These are phyloP conservation scores for Thuja plicata DNA, from an alignment of 83 land plant species.

Conservation along the genomic window DNA sequence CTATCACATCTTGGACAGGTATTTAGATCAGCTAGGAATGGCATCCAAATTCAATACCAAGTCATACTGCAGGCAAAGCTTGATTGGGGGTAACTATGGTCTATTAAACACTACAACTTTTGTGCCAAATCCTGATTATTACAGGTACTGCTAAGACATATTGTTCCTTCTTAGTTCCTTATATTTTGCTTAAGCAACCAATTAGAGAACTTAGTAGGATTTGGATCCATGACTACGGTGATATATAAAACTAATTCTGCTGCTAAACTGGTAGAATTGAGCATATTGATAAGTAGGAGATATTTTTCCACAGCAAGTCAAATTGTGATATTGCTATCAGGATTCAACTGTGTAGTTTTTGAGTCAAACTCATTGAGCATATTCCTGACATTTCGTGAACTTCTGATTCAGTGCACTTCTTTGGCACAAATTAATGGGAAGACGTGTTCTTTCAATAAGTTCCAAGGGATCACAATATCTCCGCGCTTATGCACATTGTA, in stretches of 20 bases:
- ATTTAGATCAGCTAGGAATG: constrained; percentile 91
- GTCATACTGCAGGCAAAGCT: constrained; percentile 78
- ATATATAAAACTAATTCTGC: not conserved
- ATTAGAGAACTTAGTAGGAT: not conserved
- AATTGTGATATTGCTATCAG: too few species aligned
- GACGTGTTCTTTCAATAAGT: constrained; percentile 46
- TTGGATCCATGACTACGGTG: not conserved
- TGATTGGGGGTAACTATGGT: constrained; percentile 87
- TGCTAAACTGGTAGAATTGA: not conserved
- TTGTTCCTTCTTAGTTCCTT: not conserved
- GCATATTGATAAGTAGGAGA: too few species aligned
- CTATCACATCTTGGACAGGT: constrained; percentile 40
- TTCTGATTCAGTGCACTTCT: constrained; percentile 67
- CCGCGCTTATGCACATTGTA: constrained; percentile 86
- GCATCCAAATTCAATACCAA: constrained; percentile 68
- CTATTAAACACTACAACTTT: constrained; percentile 66
- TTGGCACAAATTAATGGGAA: constrained; percentile 84
- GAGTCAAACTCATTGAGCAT: too few species aligned
- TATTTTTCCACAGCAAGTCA: too few species aligned
- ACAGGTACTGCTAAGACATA: constrained; percentile 49
- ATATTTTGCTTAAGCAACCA: not conserved
- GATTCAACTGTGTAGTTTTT: too few species aligned
- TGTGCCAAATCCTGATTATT: constrained; percentile 88
- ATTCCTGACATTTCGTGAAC: not conserved
- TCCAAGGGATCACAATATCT: constrained; percentile 40